A percentile compares a stretch with the other conserved stretches of the same genome.
phyloP scores from a whole-genome alignment of 192 early-diverging fungal species.

The Cladochytrium replicatum region DNA sequence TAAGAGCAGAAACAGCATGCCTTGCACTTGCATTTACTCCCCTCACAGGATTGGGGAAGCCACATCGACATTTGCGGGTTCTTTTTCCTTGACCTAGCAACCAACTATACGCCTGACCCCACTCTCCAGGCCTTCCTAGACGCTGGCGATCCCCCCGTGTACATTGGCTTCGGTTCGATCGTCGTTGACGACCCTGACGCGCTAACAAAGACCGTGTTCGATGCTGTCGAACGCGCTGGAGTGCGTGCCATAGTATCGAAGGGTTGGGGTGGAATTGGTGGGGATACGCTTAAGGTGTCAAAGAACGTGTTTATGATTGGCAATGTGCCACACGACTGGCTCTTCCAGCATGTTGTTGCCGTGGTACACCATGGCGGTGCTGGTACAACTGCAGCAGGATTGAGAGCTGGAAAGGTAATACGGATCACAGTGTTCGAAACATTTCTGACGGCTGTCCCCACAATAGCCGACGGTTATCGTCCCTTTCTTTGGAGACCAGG shows the following conservation, averaged over 20 bases:
- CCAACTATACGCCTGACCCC: conserved; percentile 11
- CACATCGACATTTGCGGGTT: conserved; percentile 28
- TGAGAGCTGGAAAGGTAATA: conserved; percentile 3
- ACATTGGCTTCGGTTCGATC: conserved; percentile 28
- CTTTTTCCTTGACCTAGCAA: conserved; percentile 12
- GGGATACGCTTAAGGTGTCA: no score
- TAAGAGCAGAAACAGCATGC: no score
- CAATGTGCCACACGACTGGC: conserved; percentile 23
- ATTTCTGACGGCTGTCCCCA: no score
- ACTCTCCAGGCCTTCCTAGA: conserved; percentile 19
- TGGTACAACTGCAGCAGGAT: conserved; percentile 20
- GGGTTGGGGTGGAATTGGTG: conserved; percentile 18
- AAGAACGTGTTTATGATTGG: no score
- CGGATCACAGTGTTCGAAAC: no score
- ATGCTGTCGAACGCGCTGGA: conserved; percentile 16
- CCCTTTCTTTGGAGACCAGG: conserved; percentile 22
- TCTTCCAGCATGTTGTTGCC: conserved; percentile 16
- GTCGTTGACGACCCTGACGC: conserved; percentile 24
- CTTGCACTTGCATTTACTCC: no score
- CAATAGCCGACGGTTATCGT: conserved; percentile 17
- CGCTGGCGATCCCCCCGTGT: conserved; percentile 12
- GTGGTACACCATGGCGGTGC: conserved; percentile 25
- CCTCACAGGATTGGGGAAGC: conserved; percentile 23
- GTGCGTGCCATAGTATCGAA: conserved; percentile 18
- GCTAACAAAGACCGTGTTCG: conserved; percentile 13